Conservation (phyloP, 257 asterid genomes). For the Penstemon barbatus region DNA sequence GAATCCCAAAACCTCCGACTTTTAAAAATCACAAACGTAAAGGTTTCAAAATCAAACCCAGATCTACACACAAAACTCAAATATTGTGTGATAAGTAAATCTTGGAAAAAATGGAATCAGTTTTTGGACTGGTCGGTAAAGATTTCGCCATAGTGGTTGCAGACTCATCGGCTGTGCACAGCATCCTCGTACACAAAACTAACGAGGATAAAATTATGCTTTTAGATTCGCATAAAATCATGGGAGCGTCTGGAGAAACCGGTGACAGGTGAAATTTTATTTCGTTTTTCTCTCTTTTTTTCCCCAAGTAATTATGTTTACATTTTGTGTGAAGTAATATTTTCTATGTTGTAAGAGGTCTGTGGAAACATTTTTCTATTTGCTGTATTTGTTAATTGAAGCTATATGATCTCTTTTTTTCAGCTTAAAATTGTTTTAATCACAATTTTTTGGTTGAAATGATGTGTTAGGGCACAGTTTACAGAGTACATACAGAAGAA, state of each 20-base stretch:
- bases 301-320: too few relatives aligned
- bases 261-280: constrained; percentile 72
- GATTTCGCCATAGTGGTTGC: constrained; percentile 89
- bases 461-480: constrained; percentile 71
- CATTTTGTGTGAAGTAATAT: too few relatives aligned
- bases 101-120: constrained; percentile 68
- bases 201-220: constrained; percentile 94
- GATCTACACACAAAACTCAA: constrained; percentile 28
- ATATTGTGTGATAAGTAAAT: too few relatives aligned
- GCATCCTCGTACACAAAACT: constrained; percentile 92
- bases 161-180: constrained; percentile 93
- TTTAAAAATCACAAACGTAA: not conserved
- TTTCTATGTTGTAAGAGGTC: too few relatives aligned
- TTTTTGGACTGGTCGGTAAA: constrained; percentile 84
- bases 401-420: not conserved
- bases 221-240: constrained; percentile 87
- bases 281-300: not conserved
- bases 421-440: constrained; percentile 10
- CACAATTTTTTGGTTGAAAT: constrained; percentile 20
- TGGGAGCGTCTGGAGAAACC: constrained; percentile 98
- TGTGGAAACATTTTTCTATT: not conserved
- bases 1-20: constrained; percentile 3
- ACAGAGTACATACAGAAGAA: constrained; percentile 96
- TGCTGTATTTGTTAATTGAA: constrained; percentile 12
- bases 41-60: constrained; percentile 12